phyloP scores from a whole-genome alignment of 148 eudicot genomes.

The Spergularia bocconei region DNA sequence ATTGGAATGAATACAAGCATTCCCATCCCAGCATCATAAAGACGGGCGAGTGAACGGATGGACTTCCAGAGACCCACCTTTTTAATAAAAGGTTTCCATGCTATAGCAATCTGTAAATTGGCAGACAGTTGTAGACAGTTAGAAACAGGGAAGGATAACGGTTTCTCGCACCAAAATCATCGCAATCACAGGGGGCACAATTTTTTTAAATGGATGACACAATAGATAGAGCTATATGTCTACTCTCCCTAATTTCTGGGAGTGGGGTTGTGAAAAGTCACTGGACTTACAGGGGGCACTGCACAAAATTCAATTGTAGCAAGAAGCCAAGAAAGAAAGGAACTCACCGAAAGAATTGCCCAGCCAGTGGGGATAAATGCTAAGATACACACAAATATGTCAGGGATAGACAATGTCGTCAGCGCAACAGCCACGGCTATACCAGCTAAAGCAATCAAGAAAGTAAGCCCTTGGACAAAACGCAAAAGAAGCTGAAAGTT shows the following conservation, averaged over 20 bases:
- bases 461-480: conserved; percentile 80
- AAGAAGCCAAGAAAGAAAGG: background rate
- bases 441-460: conserved; percentile 78
- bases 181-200: background rate
- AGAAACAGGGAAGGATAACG: background rate
- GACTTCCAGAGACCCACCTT: conserved; percentile 88
- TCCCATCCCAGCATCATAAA: conserved; percentile 98
- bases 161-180: background rate
- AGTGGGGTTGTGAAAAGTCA: background rate
- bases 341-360: conserved; percentile 87
- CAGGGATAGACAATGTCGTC: conserved; percentile 49
- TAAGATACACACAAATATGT: conserved; percentile 81
- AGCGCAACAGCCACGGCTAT: conserved; percentile 58
- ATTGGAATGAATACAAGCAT: conserved; percentile 87
- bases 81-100: conserved; percentile 88
- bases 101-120: conserved; percentile 64
- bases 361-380: conserved; percentile 98
- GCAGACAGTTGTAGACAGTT: background rate
- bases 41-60: conserved; percentile 77
- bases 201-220: no score
- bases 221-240: no score
- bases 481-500: conserved; percentile 93
- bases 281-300: background rate
- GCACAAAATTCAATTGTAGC: background rate
- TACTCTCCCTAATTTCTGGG: background rate